phyloP scores from a whole-genome alignment of 306 rosid species.

The Hylodesmum podocarpum region DNA sequence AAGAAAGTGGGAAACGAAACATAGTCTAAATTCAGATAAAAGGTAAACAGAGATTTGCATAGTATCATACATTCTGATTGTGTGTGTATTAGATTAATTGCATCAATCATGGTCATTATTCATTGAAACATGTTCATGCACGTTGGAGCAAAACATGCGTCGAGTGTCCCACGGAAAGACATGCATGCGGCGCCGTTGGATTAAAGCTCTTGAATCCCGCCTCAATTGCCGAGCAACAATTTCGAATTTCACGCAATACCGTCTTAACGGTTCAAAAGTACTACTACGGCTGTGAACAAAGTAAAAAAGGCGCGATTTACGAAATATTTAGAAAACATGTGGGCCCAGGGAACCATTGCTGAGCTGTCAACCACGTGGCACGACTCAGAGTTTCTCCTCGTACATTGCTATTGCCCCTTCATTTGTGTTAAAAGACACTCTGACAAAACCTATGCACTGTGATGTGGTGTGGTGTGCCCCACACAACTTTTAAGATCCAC shows the following conservation, averaged over 20 bases:
- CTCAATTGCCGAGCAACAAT: neutral
- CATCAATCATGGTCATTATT: neutral
- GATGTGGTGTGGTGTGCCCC: neutral
- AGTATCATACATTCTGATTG: neutral
- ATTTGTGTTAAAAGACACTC: neutral
- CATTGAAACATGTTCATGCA: constrained; percentile 14
- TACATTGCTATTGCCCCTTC: constrained; percentile 33
- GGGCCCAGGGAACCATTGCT: neutral
- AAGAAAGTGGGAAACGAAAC: constrained; percentile 21
- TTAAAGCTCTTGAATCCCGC: constrained; percentile 15
- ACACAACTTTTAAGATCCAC: neutral
- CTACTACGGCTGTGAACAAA: too few relatives aligned
- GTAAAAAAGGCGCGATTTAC: constrained; percentile 37
- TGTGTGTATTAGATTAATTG: neutral
- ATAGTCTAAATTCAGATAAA: neutral
- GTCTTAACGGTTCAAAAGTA: constrained; percentile 17
- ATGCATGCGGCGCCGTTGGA: constrained; percentile 38
- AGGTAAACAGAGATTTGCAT: neutral
- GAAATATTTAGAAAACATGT: neutral
- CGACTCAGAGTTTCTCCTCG: constrained; percentile 10
- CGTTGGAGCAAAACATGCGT: constrained; percentile 34
- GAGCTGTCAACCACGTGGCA: constrained; percentile 42
- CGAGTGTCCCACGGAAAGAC: constrained; percentile 38
- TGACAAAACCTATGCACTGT: neutral
- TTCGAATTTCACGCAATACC: constrained; percentile 19